Base-by-base conservation (phyloP, 1,284 basidiomycete species). In the Moesziomyces sp. region DNA sequence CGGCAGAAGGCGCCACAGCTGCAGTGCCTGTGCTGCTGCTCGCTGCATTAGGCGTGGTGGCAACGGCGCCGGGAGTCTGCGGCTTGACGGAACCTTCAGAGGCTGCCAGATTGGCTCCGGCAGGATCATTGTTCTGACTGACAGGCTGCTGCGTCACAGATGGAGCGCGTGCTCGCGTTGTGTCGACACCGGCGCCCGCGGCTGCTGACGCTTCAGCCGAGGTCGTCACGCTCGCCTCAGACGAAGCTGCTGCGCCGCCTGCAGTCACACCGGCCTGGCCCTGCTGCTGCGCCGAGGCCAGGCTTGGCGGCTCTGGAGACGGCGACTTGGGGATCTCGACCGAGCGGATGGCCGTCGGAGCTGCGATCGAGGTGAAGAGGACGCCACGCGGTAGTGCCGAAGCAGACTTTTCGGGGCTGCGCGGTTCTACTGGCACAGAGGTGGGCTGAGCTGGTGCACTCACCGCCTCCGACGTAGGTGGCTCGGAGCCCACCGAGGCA, bases 301-400 rank as follows among this genome's bases (percentile, higher is more conserved):
- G 13, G 3, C 48, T 21, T 3, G 46, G 46, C 44, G 61, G 61
- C 44, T 68, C 71, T 14, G 73, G 73, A 49, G 74, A 75, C n/a
- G 78, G 78, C 46, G 78, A 80, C 40, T 71, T 70, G 14, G 78
- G 78, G 19, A 80, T 80, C 46, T 76, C 65, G 18, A 78, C 76
- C n/a, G 76, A 74, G 30, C 76, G 73, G 24, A 80, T 73, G 10
- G 74, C 76, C 6, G 73, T 76, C 0, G 73, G 73, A 13, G 73
- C 73, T 28, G 69, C 65, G 42, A 73, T 65, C 19, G 73, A 76
- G 5, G 69, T 70, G 38, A 76, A 76, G 3, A 76, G 49, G 46
- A 69, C 44, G 24, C 56, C 56, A 48, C 66, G 52, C 9, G 66
- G 60, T 40, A 44, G 42, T 21, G 64, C 56, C 43, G 52, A 28